A percentile compares a stretch with the other conserved stretches of the same genome.
These are phyloP conservation scores for Zygoascus meyerae DNA, from an alignment of 1,139 yeast species.

Conservation along the genomic window DNA sequence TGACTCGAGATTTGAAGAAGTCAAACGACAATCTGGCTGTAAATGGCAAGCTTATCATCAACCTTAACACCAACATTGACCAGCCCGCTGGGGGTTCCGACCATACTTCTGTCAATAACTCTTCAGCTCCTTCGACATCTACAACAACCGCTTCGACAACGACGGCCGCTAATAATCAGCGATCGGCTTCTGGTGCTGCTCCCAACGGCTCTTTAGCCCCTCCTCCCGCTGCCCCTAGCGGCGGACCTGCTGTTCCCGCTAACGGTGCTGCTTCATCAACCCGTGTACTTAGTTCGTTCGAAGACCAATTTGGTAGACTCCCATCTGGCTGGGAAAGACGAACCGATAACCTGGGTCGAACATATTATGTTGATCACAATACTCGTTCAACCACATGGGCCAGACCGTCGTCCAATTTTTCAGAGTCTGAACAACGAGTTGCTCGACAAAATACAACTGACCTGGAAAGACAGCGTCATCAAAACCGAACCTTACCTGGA, in stretches of 20 bases:
- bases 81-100: constrained; percentile 16
- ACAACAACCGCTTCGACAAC: constrained; percentile 18
- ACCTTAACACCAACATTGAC: constrained; percentile 38
- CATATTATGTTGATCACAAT: constrained; percentile 96
- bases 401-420: constrained; percentile 63
- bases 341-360: constrained; percentile 94
- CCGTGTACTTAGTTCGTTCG: constrained; percentile 51
- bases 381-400: constrained; percentile 98
- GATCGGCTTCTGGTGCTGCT: constrained; percentile 21
- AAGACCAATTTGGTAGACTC: constrained; percentile 90
- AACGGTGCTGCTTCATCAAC: constrained; percentile 13
- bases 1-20: constrained; percentile 86
- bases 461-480: constrained; percentile 84
- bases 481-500: constrained; percentile 75
- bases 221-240: constrained; percentile 20
- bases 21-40: constrained; percentile 90
- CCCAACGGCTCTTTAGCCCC: constrained; percentile 10
- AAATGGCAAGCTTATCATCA: constrained; percentile 80
- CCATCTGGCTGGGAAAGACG: constrained; percentile 99
- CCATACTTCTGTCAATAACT: constrained; percentile 6
- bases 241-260: constrained; percentile 18
- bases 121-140: constrained; percentile 13
- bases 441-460: constrained; percentile 58
- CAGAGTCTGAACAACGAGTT: constrained; percentile 38
- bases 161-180: constrained; percentile 23